Conservation (phyloP, 257 asterid species). For the Knoxia roxburghii region DNA sequence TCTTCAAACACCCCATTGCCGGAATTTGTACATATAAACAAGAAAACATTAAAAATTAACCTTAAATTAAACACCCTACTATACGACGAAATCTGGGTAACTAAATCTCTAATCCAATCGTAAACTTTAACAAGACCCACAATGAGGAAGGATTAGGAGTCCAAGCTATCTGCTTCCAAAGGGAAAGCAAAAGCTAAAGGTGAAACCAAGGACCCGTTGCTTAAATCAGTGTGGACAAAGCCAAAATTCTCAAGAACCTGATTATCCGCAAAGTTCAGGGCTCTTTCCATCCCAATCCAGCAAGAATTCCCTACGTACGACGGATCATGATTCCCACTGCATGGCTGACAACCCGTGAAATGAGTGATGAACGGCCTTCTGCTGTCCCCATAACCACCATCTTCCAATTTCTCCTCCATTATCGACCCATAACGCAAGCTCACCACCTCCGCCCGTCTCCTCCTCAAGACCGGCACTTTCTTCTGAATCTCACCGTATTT, state of each 20-base stretch:
- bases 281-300: constrained; percentile 29
- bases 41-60: no score
- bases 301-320: constrained; percentile 26
- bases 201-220: constrained; percentile 13
- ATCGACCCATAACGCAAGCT: constrained; percentile 14
- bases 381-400: constrained; percentile 10
- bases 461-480: constrained; percentile 11
- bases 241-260: constrained; percentile 37
- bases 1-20: no score
- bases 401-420: constrained; percentile 22
- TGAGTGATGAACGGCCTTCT: constrained; percentile 33
- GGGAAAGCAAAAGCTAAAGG: constrained; percentile 29
- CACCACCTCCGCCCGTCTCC: constrained; percentile 27
- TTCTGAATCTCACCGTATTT: constrained; percentile 17
- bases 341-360: constrained; percentile 43
- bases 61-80: no score
- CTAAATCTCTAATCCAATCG: no score
- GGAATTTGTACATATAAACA: no score
- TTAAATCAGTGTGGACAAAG: constrained; percentile 20
- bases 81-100: no score
- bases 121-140: no score
- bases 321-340: constrained; percentile 26
- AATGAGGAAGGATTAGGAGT: no score
- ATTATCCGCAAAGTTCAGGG: constrained; percentile 43
- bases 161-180: neutral